Conservation (phyloP, 2,329 filamentous ascomycete species). For the Cladophialophora psammophila region DNA sequence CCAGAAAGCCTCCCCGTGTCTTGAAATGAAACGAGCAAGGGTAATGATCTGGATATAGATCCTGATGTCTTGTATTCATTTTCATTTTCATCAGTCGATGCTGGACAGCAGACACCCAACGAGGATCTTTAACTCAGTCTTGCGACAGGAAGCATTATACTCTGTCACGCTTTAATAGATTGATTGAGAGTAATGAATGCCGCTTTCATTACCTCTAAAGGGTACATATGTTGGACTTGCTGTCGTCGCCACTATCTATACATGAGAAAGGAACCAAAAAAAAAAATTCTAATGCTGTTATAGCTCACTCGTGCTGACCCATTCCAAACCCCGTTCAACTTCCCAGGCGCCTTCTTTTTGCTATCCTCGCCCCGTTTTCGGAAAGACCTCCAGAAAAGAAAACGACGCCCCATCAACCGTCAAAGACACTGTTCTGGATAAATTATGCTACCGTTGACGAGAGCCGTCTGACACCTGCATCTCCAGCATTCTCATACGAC, state of each 20-base stretch:
- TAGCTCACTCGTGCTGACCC: background rate
- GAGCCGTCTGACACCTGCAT: constrained; percentile 29
- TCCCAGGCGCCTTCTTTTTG: constrained; percentile 16
- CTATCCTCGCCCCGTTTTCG: constrained; percentile 9
- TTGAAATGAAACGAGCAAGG: too few relatives aligned
- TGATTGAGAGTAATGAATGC: constrained; percentile 25
- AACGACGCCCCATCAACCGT: background rate
- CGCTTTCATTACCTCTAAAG: constrained; percentile 32
- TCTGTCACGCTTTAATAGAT: background rate
- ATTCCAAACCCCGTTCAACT: constrained; percentile 3
- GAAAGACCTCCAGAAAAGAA: constrained; percentile 13
- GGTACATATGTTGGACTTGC: constrained; percentile 3
- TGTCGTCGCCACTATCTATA: constrained; percentile 21
- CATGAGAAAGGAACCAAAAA: constrained; percentile 20
- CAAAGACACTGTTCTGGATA: background rate
- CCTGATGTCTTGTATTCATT: too few relatives aligned
- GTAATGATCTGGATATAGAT: too few relatives aligned
- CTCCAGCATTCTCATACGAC: constrained; percentile 63
- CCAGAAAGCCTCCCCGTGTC: too few relatives aligned
- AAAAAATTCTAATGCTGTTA: constrained; percentile 31
- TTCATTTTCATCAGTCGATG: too few relatives aligned
- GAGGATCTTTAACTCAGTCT: too few relatives aligned
- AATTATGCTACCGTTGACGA: constrained; percentile 37
- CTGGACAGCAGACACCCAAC: too few relatives aligned
- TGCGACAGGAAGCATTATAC: too few relatives aligned